Base-by-base conservation (phyloP, 176 grass and related monocot species). In the Tuctoria greenei region DNA sequence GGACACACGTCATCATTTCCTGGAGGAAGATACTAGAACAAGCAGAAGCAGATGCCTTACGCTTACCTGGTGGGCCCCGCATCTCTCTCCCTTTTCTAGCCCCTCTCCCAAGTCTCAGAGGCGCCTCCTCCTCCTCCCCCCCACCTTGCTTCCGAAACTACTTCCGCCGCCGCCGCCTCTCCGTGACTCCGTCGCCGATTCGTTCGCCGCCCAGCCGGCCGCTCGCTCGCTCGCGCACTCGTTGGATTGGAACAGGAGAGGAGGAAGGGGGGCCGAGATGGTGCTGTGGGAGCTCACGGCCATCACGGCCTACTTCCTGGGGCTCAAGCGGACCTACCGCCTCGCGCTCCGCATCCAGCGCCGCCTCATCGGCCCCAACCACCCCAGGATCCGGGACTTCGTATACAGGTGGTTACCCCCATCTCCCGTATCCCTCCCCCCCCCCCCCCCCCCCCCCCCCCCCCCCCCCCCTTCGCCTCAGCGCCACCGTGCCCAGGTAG, bases 291-390 rank as follows among this genome's bases (percentile, higher is more conserved):
- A 98, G 87, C 67, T 98, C 9, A 95, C 89, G 58, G 95, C 69
- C 46, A 95, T 98, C 80, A 98, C 91, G 35, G 95, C 91, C 61
- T 98, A 98, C 84, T 98, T 98, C 78, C 84, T 98, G 24, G 91
- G 95, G 12, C 87, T 98, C 18, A 84, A 61, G 65, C 76, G 95
- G 6, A 95, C 89, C 21, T 98, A 98, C 82, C 87, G 73, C 61
- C 82, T 98, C 72, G 95, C 89, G 57, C 91, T 98, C 60, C 82
- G 87, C 68, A 69, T 93, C 76, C 95, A 95, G 70, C 91, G 91
- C 79, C 95, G 87, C 73, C 73, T 99, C 70, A 85, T 99, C 79
- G 77, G 68, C 28, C 82, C 87, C 41, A 95, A 90, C 60, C 87
- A 69, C 62, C 91, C 91, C 69, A 94, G 56, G 82, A 79, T 88